Conservation (phyloP, 1,284 basidiomycete genomes). For the Thecaphora thlaspeos region DNA sequence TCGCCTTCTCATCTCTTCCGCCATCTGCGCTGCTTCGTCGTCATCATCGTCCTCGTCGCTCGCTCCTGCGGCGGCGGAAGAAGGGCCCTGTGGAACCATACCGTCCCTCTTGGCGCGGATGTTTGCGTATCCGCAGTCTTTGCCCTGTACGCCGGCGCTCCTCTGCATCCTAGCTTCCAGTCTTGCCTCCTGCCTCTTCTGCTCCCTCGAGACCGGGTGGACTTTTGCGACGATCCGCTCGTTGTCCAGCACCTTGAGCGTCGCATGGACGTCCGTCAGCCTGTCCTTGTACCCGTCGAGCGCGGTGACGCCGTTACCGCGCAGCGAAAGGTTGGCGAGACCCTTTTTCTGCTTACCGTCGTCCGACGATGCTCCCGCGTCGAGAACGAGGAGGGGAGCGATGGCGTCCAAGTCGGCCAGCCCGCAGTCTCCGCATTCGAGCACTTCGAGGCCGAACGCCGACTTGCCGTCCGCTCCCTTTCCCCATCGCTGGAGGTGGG, state of each 20-base stretch:
- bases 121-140: background rate
- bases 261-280: constrained; percentile 25
- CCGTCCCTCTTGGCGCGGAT: background rate
- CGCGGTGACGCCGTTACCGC: constrained; percentile 38
- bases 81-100: background rate
- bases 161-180: background rate
- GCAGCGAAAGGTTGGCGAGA: constrained; percentile 37
- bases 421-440: constrained; percentile 51
- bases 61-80: background rate
- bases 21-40: constrained; percentile 21
- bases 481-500: constrained; percentile 42
- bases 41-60: constrained; percentile 15
- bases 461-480: constrained; percentile 41
- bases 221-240: constrained; percentile 27
- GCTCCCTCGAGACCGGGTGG: constrained; percentile 4
- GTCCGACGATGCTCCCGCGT: constrained; percentile 10
- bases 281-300: constrained; percentile 26
- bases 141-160: background rate
- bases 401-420: constrained; percentile 33
- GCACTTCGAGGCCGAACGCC: constrained; percentile 40
- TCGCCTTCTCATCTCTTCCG: constrained; percentile 14
- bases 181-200: background rate
- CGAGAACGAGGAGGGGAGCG: constrained; percentile 16
- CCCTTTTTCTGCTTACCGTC: constrained; percentile 23
- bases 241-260: constrained; percentile 39